phyloP scores from a whole-genome alignment of 805 yeast genomes.

The Saturnispora kantuleensis region DNA sequence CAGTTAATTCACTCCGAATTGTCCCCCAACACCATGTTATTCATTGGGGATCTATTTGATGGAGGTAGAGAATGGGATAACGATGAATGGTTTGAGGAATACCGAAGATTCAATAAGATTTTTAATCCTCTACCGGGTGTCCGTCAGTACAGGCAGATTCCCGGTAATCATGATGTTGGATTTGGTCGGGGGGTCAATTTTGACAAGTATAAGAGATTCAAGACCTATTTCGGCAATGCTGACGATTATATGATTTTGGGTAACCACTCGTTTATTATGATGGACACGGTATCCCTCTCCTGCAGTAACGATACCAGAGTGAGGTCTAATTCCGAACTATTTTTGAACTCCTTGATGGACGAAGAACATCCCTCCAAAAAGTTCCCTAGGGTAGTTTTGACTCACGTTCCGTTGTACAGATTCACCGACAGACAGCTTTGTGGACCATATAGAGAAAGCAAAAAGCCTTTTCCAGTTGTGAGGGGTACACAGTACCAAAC shows the following conservation, averaged over 20 bases:
- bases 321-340: constrained; percentile 37
- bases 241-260: constrained; percentile 43
- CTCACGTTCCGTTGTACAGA: constrained; percentile 85
- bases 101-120: constrained; percentile 52
- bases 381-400: constrained; percentile 56
- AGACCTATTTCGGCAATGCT: constrained; percentile 64
- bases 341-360: constrained; percentile 34
- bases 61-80: constrained; percentile 85
- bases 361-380: constrained; percentile 16
- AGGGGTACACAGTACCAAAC: constrained; percentile 86
- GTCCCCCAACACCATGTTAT: constrained; percentile 67
- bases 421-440: constrained; percentile 53
- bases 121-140: constrained; percentile 32
- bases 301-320: constrained; percentile 41
- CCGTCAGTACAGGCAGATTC: constrained; percentile 39
- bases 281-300: constrained; percentile 80
- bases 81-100: constrained; percentile 57
- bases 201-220: constrained; percentile 51
- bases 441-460: constrained; percentile 69
- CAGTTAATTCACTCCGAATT: constrained; percentile 51
- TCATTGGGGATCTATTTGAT: constrained; percentile 88
- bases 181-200: constrained; percentile 65
- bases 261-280: constrained; percentile 63
- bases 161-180: constrained; percentile 97
- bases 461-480: constrained; percentile 51